Conservation (phyloP, 805 yeast species). For the Starmerella lactis-condensi region DNA sequence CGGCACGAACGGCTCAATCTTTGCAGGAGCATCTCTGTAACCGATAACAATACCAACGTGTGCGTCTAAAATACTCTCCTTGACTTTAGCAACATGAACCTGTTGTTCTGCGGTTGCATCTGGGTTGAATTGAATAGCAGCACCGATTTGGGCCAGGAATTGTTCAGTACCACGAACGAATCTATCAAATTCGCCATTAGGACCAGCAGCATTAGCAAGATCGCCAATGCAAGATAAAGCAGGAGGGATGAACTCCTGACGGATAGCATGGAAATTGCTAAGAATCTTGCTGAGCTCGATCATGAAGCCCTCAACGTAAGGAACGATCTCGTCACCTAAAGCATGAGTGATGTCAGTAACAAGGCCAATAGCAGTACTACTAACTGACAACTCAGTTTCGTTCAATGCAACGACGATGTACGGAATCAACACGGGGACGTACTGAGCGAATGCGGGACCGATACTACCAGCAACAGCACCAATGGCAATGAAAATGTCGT, state of each 20-base stretch:
- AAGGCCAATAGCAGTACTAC: slow-evolving; percentile 81
- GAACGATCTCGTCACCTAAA: slow-evolving; percentile 50
- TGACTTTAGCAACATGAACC: slow-evolving; percentile 53
- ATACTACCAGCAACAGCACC: slow-evolving; percentile 75
- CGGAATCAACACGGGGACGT: slow-evolving; percentile 69
- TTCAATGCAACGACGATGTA: slow-evolving; percentile 59
- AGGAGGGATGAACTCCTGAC: slow-evolving; percentile 68
- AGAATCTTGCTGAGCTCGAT: slow-evolving; percentile 57
- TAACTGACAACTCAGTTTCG: slow-evolving; percentile 66
- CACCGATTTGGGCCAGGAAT: slow-evolving; percentile 30
- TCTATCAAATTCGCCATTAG: slow-evolving; percentile 53
- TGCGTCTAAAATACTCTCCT: slow-evolving; percentile 84
- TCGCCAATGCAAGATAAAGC: slow-evolving; percentile 91
- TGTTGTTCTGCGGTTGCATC: slow-evolving; percentile 54
- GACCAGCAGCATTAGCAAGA: slow-evolving; percentile 74
- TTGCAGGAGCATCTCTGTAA: slow-evolving; percentile 47
- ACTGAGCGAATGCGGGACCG: slow-evolving; percentile 50
- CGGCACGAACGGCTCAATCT: slow-evolving; percentile 44
- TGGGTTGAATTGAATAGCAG: slow-evolving; percentile 17
- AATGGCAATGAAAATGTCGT: slow-evolving; percentile 81
- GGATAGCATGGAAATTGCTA: slow-evolving; percentile 39
- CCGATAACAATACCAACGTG: slow-evolving; percentile 93
- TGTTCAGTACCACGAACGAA: slow-evolving; percentile 66
- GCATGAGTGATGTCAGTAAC: slow-evolving; percentile 90
- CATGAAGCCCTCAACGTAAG: slow-evolving; percentile 69